Conservation (phyloP, 1,284 basidiomycete genomes). For the Naganishia liquefaciens region DNA sequence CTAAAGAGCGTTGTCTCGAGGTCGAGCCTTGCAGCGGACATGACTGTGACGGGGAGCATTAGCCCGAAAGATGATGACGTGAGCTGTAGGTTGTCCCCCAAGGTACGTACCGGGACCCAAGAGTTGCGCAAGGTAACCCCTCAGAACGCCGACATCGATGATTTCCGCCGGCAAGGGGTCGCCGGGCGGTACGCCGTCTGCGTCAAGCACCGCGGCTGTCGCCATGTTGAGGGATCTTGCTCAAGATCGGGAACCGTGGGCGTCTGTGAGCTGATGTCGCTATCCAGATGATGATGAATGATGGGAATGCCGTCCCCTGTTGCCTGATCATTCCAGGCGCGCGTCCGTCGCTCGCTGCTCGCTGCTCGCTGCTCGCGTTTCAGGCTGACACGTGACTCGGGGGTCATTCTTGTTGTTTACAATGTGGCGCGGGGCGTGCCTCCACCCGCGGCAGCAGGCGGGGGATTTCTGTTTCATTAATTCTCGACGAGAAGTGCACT, state of each 20-base stretch:
- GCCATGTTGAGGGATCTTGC: constrained; percentile 15
- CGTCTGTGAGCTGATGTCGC: too few relatives aligned
- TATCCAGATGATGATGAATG: neutral
- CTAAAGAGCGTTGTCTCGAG: constrained; percentile 47
- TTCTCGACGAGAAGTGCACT: too few relatives aligned
- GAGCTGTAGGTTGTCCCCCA: neutral
- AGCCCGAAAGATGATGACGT: too few relatives aligned
- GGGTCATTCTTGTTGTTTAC: too few relatives aligned
- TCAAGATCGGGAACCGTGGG: too few relatives aligned
- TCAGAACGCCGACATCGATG: constrained; percentile 49
- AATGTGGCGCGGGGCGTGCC: neutral
- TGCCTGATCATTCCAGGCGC: neutral
- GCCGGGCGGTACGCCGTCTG: neutral
- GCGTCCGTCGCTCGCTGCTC: neutral
- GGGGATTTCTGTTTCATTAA: too few relatives aligned
- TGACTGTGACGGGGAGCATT: constrained; percentile 39
- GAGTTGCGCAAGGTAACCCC: constrained; percentile 44
- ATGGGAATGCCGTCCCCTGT: too few relatives aligned
- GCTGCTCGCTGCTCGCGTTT: constrained; percentile 6
- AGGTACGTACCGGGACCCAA: constrained; percentile 45
- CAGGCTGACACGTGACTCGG: constrained; percentile 10
- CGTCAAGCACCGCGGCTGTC: neutral
- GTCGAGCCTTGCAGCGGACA: constrained; percentile 48
- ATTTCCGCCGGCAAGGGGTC: neutral
- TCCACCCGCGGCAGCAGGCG: too few relatives aligned